phyloP scores from a whole-genome alignment of 176 grass and related monocot species.

The Hsuehochloa calcarea region DNA sequence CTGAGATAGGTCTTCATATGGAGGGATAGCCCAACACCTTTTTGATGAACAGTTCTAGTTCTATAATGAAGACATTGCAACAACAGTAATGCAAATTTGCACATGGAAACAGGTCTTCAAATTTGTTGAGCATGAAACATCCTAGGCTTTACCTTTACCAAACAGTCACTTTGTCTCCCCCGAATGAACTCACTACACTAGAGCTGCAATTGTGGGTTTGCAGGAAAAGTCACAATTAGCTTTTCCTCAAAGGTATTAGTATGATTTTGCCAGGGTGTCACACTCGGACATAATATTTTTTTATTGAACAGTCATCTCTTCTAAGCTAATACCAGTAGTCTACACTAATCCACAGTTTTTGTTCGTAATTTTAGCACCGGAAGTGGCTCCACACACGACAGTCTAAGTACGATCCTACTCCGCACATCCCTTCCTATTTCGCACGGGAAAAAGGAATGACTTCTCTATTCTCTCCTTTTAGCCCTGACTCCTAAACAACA shows the following conservation, averaged over 20 bases:
- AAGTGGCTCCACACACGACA: too few relatives aligned
- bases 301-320: not conserved
- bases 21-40: not conserved
- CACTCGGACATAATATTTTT: not conserved
- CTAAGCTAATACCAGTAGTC: not conserved
- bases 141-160: slow-evolving; percentile 1
- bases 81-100: not conserved
- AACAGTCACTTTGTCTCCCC: not conserved
- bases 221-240: not conserved
- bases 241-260: not conserved
- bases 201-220: not conserved
- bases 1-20: too few relatives aligned
- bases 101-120: not conserved
- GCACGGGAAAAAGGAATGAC: too few relatives aligned
- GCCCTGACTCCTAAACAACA: too few relatives aligned
- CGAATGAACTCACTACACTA: not conserved
- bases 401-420: too few relatives aligned
- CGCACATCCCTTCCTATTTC: too few relatives aligned
- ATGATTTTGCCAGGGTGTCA: slow-evolving; percentile 26
- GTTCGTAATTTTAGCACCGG: not conserved
- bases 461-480: too few relatives aligned
- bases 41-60: not conserved
- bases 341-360: slow-evolving; percentile 12
- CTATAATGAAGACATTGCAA: not conserved
- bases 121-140: not conserved